These are phyloP conservation scores for Podospora conica DNA, from an alignment of 495 filamentous ascomycete species.

Conservation along the genomic window DNA sequence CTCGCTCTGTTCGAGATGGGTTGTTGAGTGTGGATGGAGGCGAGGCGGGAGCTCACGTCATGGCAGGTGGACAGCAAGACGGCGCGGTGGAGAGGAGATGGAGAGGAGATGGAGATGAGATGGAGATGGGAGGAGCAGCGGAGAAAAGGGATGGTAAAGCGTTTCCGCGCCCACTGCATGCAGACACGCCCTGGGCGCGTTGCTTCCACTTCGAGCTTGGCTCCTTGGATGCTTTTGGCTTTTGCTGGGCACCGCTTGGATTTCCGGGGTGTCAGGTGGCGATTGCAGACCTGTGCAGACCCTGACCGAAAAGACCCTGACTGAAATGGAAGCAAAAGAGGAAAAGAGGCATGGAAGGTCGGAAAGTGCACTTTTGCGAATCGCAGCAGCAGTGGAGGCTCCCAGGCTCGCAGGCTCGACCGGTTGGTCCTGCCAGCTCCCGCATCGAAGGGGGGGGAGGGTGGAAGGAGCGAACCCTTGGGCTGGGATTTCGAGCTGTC, in stretches of 20 bases:
- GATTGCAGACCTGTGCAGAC: too few relatives aligned
- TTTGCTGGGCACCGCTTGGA: neutral
- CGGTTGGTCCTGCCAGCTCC: neutral
- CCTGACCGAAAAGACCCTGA: too few relatives aligned
- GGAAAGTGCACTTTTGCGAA: neutral
- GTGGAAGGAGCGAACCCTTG: neutral
- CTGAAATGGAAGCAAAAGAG: neutral
- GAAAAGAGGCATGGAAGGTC: neutral
- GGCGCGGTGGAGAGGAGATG: neutral
- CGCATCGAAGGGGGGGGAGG: neutral
- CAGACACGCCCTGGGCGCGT: neutral
- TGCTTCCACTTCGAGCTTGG: neutral
- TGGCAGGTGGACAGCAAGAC: neutral
- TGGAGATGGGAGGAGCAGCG: neutral
- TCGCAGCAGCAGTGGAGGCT: neutral
- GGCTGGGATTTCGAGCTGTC: neutral
- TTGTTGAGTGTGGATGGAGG: neutral
- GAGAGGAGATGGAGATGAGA: neutral
- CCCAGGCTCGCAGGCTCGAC: neutral
- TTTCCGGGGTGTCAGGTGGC: neutral
- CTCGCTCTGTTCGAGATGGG: neutral
- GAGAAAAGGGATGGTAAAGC: neutral
- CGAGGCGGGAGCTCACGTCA: neutral
- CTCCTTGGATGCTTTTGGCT: neutral
- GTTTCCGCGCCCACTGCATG: neutral